phyloP scores from a whole-genome alignment of 2,329 filamentous ascomycete species.

The Verticillium isaacii region DNA sequence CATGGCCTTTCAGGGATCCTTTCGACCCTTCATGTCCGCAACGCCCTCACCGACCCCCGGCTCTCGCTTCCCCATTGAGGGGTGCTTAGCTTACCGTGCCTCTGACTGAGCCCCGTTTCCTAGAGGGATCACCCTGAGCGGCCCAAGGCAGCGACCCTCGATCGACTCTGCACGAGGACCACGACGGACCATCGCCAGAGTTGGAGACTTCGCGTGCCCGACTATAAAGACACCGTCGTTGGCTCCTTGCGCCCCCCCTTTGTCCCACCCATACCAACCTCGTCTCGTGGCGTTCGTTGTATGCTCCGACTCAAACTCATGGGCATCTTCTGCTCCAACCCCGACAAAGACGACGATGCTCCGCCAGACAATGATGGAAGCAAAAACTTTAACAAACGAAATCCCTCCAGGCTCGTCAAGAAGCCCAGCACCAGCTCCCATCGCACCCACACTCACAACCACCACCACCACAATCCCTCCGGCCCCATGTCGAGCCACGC shows the following conservation, averaged over 20 bases:
- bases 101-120: too few relatives aligned
- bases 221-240: not conserved
- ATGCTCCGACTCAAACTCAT: constrained; percentile 2
- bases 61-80: not conserved
- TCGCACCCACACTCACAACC: not conserved
- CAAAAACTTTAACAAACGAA: not conserved
- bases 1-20: not conserved
- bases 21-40: not conserved
- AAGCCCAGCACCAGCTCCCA: constrained; percentile 4
- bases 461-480: not conserved
- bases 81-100: too few relatives aligned
- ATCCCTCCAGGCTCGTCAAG: constrained; percentile 6
- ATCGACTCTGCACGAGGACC: too few relatives aligned
- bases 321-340: constrained; percentile 13
- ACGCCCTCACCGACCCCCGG: not conserved
- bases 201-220: too few relatives aligned
- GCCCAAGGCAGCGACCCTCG: too few relatives aligned
- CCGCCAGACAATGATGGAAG: not conserved
- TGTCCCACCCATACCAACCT: not conserved
- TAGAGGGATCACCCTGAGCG: too few relatives aligned
- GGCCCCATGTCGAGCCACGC: not conserved
- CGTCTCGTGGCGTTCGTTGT: not conserved
- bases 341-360: constrained; percentile 12
- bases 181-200: too few relatives aligned
- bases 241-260: not conserved